phyloP scores from a whole-genome alignment of 2,329 filamentous ascomycete species.

The Xylaria sp. region DNA sequence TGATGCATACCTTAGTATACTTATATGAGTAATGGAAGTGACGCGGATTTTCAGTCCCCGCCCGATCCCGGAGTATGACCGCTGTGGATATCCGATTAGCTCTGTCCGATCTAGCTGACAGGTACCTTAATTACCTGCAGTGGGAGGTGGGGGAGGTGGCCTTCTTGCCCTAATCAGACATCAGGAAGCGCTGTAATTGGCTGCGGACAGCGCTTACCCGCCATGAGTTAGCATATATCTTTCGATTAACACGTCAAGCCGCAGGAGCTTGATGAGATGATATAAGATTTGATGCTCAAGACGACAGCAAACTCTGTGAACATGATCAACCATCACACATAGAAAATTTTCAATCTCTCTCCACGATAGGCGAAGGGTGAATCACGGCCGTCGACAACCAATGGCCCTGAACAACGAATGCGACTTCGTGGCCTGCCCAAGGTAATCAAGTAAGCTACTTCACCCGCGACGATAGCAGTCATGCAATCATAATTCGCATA shows the following conservation, averaged over 20 bases:
- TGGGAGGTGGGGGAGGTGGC: constrained; percentile 7
- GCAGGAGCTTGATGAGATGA: too few relatives aligned
- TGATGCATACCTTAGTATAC: not conserved
- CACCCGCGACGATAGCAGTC: too few relatives aligned
- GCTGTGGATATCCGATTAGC: constrained; percentile 19
- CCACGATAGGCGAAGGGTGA: too few relatives aligned
- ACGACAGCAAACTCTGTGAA: too few relatives aligned
- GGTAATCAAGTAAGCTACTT: not conserved
- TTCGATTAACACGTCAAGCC: too few relatives aligned
- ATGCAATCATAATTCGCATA: too few relatives aligned
- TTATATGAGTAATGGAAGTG: constrained; percentile 1
- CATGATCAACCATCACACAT: too few relatives aligned
- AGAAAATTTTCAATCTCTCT: too few relatives aligned
- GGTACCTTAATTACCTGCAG: not conserved
- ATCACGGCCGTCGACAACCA: not conserved
- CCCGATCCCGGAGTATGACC: constrained; percentile 33
- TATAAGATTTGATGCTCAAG: too few relatives aligned
- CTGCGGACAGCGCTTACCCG: not conserved
- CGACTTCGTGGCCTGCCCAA: not conserved
- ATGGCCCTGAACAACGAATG: not conserved
- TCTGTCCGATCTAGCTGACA: constrained; percentile 3
- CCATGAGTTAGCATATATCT: not conserved
- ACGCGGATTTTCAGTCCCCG: constrained; percentile 29
- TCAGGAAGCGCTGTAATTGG: constrained; percentile 23
- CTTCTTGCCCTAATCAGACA: constrained; percentile 28